Evolutionary conservation across 768 basidiomycete genomes (phyloP).

Genomic region (Tephrocybe rancida): DNA sequence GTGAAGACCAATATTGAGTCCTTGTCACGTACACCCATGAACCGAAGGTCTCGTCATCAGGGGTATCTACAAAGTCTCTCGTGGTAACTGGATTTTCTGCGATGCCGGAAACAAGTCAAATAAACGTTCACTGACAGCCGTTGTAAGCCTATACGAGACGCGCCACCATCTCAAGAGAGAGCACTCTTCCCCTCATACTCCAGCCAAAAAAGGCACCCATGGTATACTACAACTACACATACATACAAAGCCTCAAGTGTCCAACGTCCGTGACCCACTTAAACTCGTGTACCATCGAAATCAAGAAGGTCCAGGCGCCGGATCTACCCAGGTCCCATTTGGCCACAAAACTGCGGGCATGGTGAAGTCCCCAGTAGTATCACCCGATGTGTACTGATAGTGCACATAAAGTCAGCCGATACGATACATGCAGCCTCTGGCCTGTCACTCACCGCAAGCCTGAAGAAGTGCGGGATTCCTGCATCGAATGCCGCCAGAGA

Average conservation of each 20-base stretch:
- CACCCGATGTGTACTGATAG: conserved; percentile 48
- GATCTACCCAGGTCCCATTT: conserved; percentile 83
- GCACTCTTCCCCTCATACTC: neutral
- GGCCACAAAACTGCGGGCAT: conserved; percentile 75
- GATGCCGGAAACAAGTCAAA: too few species aligned
- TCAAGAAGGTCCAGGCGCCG: conserved; percentile 66
- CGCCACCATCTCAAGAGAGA: too few species aligned
- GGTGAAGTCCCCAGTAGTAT: conserved; percentile 72
- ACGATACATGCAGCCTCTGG: conserved; percentile 1
- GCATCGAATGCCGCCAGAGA: conserved; percentile 64
- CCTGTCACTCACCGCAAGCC: conserved; percentile 65
- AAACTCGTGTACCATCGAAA: neutral
- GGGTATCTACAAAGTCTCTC: too few species aligned
- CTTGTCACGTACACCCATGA: too few species aligned
- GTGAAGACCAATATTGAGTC: too few species aligned
- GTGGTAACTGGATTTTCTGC: too few species aligned
- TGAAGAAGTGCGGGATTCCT: conserved; percentile 73
- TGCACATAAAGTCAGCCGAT: neutral
- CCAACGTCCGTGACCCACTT: neutral
- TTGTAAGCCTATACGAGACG: too few species aligned
- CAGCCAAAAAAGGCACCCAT: neutral
- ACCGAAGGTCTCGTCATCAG: neutral
- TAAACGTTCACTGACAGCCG: too few species aligned
- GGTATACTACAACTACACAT: conserved; percentile 1
- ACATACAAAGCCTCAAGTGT: neutral